Evolutionary conservation across 164 flowering plant species (phyloP).

Genomic region (Pachysandra terminalis): DNA sequence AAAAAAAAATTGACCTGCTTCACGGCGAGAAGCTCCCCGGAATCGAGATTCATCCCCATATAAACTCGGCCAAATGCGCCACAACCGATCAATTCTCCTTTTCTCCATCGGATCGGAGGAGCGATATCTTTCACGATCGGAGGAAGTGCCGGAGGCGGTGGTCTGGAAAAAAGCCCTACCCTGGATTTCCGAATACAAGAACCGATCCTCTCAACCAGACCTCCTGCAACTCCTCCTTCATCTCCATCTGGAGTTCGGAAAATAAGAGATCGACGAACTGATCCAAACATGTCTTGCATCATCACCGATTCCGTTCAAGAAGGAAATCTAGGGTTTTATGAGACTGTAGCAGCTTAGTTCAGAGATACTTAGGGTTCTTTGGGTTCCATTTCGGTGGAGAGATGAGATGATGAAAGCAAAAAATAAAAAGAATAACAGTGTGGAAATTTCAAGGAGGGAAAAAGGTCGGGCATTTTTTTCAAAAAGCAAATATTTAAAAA

Average conservation of each 20-base stretch:
- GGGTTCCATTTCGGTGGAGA: constrained; percentile 3
- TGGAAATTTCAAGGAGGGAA: constrained; percentile 27
- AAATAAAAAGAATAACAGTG: no score
- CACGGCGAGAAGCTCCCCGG: constrained; percentile 95
- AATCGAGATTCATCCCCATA: constrained; percentile 98
- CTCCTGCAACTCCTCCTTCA: constrained; percentile 39
- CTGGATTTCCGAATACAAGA: constrained; percentile 73
- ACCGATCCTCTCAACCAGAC: constrained; percentile 65
- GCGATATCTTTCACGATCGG: constrained; percentile 22
- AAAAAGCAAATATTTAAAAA: constrained; percentile 8
- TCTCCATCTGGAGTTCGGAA: constrained; percentile 41
- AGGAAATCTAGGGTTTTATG: background rate
- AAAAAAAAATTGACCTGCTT: constrained; percentile 70
- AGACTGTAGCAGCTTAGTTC: background rate
- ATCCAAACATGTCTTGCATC: constrained; percentile 78
- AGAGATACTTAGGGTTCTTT: constrained; percentile 16
- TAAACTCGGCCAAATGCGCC: constrained; percentile 97
- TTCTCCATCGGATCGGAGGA: constrained; percentile 78
- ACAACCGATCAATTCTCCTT: constrained; percentile 89
- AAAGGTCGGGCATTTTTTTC: constrained; percentile 14
- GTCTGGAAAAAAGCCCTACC: constrained; percentile 57
- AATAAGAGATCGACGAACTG: constrained; percentile 80
- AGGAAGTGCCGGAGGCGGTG: constrained; percentile 33
- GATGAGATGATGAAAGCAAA: constrained; percentile 7
- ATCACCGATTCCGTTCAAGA: background rate